Evolutionary conservation across 441 rosid genomes (phyloP).

Genomic region (Sinapis alba): DNA sequence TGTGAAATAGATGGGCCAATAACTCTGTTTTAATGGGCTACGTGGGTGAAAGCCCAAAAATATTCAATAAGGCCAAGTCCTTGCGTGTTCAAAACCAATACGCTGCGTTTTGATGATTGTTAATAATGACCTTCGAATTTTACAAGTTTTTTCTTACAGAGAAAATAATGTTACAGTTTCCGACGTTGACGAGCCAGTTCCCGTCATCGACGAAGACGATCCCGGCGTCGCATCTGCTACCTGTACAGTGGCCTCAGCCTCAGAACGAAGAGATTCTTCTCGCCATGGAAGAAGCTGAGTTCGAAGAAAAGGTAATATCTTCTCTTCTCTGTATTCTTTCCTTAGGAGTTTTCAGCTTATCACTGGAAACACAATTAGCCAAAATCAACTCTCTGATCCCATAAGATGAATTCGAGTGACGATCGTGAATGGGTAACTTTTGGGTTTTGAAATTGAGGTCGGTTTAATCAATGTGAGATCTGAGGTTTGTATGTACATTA

Average conservation of each 20-base stretch:
- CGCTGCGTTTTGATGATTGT: constrained; percentile 10
- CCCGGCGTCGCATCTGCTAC: constrained; percentile 58
- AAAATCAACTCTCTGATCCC: neutral
- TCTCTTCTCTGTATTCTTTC: neutral
- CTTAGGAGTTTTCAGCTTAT: neutral
- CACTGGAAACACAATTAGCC: neutral
- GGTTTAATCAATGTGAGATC: neutral
- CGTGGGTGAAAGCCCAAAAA: neutral
- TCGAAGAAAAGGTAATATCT: constrained; percentile 54
- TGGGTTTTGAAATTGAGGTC: constrained; percentile 13
- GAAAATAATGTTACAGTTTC: constrained; percentile 62
- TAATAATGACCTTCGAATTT: neutral
- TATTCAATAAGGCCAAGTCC: neutral
- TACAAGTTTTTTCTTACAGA: too few species aligned
- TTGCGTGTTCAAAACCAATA: neutral
- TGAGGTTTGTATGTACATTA: neutral
- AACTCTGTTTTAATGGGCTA: neutral
- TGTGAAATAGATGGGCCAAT: neutral
- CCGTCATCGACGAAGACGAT: constrained; percentile 59
- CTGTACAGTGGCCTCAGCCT: constrained; percentile 62
- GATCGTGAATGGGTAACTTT: neutral
- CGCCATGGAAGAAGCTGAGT: constrained; percentile 77
- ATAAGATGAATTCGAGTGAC: neutral
- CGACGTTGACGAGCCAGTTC: constrained; percentile 66
- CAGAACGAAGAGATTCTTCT: constrained; percentile 67